A percentile compares a stretch with the other conserved stretches of the same genome.
These are phyloP conservation scores for Aureobasidium zeae DNA, from an alignment of 2,329 filamentous ascomycete species.

Conservation along the genomic window DNA sequence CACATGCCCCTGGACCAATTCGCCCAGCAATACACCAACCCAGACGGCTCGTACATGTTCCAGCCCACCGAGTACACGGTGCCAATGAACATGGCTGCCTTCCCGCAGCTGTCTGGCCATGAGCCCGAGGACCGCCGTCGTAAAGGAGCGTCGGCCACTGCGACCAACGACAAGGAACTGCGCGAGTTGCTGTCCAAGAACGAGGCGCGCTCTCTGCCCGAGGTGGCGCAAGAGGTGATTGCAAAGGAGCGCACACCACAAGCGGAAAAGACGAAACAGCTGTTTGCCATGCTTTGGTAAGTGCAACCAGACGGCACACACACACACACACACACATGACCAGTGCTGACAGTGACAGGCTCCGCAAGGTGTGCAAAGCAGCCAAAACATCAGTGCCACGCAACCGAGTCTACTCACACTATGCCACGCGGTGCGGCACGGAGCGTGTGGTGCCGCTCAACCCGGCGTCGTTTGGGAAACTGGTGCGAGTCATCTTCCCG, in stretches of 20 bases:
- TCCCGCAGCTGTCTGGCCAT: constrained; percentile 7
- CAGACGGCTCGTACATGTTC: constrained; percentile 16
- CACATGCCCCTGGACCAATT: constrained; percentile 17
- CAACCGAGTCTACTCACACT: constrained; percentile 89
- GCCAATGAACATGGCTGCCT: constrained; percentile 11
- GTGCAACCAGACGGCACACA: constrained; percentile 26
- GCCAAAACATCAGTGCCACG: constrained; percentile 81
- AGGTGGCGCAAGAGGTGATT: constrained; percentile 66
- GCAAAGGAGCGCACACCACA: constrained; percentile 72
- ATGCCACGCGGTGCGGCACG: constrained; percentile 83
- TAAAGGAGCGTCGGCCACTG: constrained; percentile 56
- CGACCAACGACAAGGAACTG: constrained; percentile 74
- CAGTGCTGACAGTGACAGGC: too few species aligned
- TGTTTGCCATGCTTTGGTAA: constrained; percentile 84
- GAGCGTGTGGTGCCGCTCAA: constrained; percentile 93
- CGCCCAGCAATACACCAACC: constrained; percentile 12
- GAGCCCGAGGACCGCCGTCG: constrained; percentile 38
- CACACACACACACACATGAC: constrained; percentile 22
- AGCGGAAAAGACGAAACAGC: constrained; percentile 72
- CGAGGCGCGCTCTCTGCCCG: constrained; percentile 55
- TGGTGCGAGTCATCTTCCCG: constrained; percentile 91
- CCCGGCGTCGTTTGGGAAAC: constrained; percentile 93
- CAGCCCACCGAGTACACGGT: constrained; percentile 4
- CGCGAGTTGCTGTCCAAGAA: constrained; percentile 64
- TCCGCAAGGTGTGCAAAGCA: constrained; percentile 61